Evolutionary conservation across 805 yeast genomes (phyloP).

Genomic region (Yamadazyma endophytica): DNA sequence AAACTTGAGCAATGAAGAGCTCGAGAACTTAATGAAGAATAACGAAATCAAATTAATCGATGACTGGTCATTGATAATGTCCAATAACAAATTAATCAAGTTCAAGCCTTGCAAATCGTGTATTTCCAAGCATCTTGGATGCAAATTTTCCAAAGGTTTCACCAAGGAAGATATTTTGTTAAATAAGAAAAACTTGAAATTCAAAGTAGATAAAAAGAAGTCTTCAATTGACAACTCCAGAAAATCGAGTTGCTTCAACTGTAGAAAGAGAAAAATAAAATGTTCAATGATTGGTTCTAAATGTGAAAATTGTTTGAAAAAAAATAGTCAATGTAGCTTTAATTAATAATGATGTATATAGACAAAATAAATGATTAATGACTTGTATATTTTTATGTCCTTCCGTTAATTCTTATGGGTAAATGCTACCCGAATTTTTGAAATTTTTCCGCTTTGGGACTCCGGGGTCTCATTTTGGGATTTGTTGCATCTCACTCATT

Average conservation of each 20-base stretch:
- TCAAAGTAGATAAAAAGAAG: slow-evolving; percentile 8
- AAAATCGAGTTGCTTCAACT: slow-evolving; percentile 35
- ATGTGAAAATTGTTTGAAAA: slow-evolving; percentile 40
- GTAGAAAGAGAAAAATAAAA: slow-evolving; percentile 42
- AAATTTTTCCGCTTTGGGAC: no score
- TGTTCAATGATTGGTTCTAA: slow-evolving; percentile 31
- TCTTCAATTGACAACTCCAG: slow-evolving; percentile 14
- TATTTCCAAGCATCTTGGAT: slow-evolving; percentile 37
- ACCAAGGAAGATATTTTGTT: slow-evolving; percentile 55
- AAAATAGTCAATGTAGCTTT: slow-evolving; percentile 31
- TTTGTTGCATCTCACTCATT: slow-evolving; percentile 2
- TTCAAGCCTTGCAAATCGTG: slow-evolving; percentile 58
- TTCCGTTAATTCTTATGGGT: no score
- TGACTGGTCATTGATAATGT: slow-evolving; percentile 12
- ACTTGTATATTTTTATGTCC: no score
- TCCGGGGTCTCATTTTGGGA: no score
- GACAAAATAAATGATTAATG: not conserved
- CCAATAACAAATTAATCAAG: slow-evolving; percentile 37
- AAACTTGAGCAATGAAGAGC: slow-evolving; percentile 1
- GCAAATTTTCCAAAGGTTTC: slow-evolving; percentile 61
- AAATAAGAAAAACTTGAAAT: slow-evolving; percentile 19
- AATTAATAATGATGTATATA: slow-evolving; percentile 13
- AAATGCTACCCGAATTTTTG: no score
- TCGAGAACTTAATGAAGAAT: slow-evolving; percentile 4
- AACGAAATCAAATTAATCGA: slow-evolving; percentile 2